Evolutionary conservation across 331 rosid species (phyloP).

Genomic region (Rosa hybrid): DNA sequence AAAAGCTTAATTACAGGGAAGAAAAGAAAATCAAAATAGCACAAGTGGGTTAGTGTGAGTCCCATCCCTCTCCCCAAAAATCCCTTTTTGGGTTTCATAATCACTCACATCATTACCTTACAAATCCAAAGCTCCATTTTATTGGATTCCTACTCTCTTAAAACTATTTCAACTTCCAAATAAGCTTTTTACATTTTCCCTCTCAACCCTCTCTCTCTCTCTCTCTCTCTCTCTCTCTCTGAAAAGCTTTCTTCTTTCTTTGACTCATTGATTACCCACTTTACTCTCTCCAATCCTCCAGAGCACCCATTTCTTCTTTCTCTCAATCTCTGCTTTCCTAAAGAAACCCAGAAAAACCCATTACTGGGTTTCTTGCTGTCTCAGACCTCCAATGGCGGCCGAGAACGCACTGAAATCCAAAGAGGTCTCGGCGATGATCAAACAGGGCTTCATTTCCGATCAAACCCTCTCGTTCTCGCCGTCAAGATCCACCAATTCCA

Average conservation of each 20-base stretch:
- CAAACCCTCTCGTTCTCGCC: constrained; percentile 64
- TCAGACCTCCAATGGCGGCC: constrained; percentile 58
- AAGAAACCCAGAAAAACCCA: constrained; percentile 8
- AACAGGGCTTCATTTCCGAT: constrained; percentile 79
- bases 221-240: background rate
- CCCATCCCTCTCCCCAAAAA: background rate
- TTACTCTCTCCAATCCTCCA: background rate
- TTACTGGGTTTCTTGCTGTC: constrained; percentile 5
- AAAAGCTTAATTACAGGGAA: background rate
- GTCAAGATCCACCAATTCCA: constrained; percentile 46
- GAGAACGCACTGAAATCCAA: constrained; percentile 62
- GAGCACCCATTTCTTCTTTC: background rate
- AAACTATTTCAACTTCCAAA: background rate
- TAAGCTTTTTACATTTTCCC: background rate
- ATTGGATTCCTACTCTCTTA: constrained; percentile 38
- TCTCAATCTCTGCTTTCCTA: background rate
- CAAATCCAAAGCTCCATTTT: background rate
- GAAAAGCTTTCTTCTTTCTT: background rate
- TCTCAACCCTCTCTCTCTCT: background rate
- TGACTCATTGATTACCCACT: background rate
- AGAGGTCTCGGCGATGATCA: constrained; percentile 75
- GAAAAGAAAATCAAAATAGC: background rate
- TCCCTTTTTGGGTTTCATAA: background rate
- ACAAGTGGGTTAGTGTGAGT: background rate
- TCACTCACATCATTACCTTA: background rate